Percentiles rank a stretch among this genome's conserved stretches.
phyloP scores from a whole-genome alignment of 2,329 filamentous ascomycete genomes.

The Stemphylium beticola region DNA sequence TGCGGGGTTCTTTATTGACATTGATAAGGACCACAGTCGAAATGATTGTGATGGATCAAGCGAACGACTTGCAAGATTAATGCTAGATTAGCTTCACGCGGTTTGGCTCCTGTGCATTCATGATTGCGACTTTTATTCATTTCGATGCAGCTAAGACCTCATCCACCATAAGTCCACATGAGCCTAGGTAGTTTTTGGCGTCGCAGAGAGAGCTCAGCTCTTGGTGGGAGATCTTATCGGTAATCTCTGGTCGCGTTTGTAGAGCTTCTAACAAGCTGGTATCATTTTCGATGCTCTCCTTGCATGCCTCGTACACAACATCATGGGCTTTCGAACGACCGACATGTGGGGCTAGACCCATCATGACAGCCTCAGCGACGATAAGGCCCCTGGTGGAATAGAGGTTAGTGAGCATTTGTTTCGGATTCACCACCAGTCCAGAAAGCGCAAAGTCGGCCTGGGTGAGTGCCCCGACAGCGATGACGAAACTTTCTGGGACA shows the following conservation, averaged over 20 bases:
- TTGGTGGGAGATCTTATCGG: conserved; percentile 51
- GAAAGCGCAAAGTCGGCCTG: conserved; percentile 62
- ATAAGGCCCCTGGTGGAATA: conserved; percentile 60
- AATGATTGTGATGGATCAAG: conserved; percentile 13
- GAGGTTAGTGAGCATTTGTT: conserved; percentile 59
- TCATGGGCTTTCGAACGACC: conserved; percentile 63
- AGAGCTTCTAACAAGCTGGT: conserved; percentile 54
- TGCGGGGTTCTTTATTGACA: conserved; percentile 13
- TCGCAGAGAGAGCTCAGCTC: conserved; percentile 63
- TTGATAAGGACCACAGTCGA: conserved; percentile 1
- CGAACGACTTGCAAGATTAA: not conserved
- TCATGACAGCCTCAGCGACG: conserved; percentile 67
- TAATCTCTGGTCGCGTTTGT: conserved; percentile 50
- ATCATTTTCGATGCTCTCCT: conserved; percentile 55
- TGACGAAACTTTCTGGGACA: conserved; percentile 61
- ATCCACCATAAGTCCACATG: conserved; percentile 46
- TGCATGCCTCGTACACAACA: conserved; percentile 63
- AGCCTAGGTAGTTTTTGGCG: conserved; percentile 55
- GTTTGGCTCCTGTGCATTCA: not conserved
- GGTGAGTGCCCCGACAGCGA: conserved; percentile 59
- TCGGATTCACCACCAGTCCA: conserved; percentile 59
- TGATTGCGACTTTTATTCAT: conserved; percentile 16
- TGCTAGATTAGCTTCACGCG: not conserved
- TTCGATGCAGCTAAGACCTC: conserved; percentile 40
- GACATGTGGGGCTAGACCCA: conserved; percentile 61